Conservation (phyloP, 2,329 filamentous ascomycete species). For the Apiospora marii region DNA sequence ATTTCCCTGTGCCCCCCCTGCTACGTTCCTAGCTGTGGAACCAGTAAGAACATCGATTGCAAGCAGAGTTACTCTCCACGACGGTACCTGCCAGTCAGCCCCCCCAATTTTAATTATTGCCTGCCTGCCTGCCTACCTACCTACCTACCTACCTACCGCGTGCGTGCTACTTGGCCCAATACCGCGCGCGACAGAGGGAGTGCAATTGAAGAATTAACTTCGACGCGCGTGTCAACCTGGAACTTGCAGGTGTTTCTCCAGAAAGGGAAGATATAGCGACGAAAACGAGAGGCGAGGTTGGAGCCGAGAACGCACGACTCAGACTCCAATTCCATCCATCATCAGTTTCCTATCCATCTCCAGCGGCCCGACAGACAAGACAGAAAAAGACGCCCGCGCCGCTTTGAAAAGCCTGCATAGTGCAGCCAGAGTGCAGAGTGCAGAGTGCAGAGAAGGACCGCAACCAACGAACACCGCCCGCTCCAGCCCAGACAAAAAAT, state of each 20-base stretch:
- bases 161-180: background rate
- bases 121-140: background rate
- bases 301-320: background rate
- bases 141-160: background rate
- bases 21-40: conserved; percentile 18
- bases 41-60: conserved; percentile 3
- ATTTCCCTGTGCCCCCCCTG: conserved; percentile 18
- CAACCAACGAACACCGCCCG: background rate
- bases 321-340: background rate
- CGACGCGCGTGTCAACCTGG: conserved; percentile 17
- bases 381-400: conserved; percentile 3
- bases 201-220: conserved; percentile 17
- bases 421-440: no score
- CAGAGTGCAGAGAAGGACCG: background rate
- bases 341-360: background rate
- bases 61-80: conserved; percentile 9
- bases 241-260: background rate
- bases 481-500: conserved; percentile 19
- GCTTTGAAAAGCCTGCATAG: background rate
- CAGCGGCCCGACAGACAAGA: background rate
- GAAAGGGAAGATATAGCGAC: background rate
- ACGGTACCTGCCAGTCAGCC: conserved; percentile 21
- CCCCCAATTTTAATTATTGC: conserved; percentile 21
- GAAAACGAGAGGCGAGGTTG: background rate
- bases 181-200: conserved; percentile 13